Evolutionary conservation across 352 stramenopile species (phyloP), one percentile per base, ranked within the genome.

Genomic region (Thraustotheca clavata): DNA sequence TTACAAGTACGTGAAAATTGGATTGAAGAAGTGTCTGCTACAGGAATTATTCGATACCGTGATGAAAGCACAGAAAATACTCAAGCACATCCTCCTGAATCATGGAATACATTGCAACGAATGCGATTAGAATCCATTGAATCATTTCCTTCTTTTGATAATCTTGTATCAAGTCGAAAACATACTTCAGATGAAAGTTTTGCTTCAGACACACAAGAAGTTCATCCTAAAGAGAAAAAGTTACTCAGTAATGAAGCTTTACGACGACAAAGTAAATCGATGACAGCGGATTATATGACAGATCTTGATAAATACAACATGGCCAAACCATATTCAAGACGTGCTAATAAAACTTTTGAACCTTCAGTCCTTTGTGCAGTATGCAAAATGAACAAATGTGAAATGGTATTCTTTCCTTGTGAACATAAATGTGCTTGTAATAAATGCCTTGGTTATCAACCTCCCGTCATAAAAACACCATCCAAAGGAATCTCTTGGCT

Each of bases 391-490:
- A 27, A 68, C 1, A 50, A 27, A 22, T 76, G 73, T 1, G 74
- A 46, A 0, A 71, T 71, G 27, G 76, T 87, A 7, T 76, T 87
- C 63, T 87, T 83, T 68, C 76, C 76, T 18, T 89, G 80, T 31
- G 74, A 87, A 66, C 80, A 89, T 70, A 75, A 79, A 65, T 85
- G 76, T 59, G 75, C 83, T 16, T 89, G 80, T 68, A 72, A 85
- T 34, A 49, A 62, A 20, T 87, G 80, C 68, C 72, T 86, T 49
- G 39, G 71, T 6, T 47, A 66, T 6, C 72, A 84, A 47, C 43
- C 75, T 29, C 84, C 86, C 35, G 72, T 63, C 16, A 59, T 69
- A 0, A 62, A 78, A 18, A 52, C 33, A 38, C 62, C 63, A 18
- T 48, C 63, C 1, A 55, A 70, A 5, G 27, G 67, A 8, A 36